Percentiles rank a stretch among this genome's conserved stretches.
Conservation (phyloP, 441 rosid genomes). For the Eruca vesicaria region DNA sequence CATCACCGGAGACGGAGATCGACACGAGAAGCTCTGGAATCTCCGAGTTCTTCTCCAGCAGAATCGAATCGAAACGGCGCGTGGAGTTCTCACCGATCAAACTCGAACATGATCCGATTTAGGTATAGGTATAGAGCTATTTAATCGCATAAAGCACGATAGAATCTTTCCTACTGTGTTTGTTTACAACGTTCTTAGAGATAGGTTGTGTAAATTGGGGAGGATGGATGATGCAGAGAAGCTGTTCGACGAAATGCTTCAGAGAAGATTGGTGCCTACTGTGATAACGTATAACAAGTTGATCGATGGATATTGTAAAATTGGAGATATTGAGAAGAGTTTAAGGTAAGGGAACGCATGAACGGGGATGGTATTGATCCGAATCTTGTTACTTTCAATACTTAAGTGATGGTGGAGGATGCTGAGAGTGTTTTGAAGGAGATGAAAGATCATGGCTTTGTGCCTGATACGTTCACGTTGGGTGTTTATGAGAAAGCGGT, state of each 20-base stretch:
- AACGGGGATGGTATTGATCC: slow-evolving; percentile 46
- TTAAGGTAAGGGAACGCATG: slow-evolving; percentile 56
- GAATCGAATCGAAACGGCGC: slow-evolving; percentile 47
- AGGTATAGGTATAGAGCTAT: slow-evolving; percentile 48
- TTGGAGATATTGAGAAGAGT: slow-evolving; percentile 50
- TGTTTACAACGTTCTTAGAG: slow-evolving; percentile 60
- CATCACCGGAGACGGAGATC: slow-evolving; percentile 29
- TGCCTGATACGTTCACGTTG: slow-evolving; percentile 62
- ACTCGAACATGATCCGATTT: slow-evolving; percentile 50
- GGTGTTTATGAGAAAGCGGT: no score
- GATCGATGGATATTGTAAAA: slow-evolving; percentile 69
- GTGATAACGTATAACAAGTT: slow-evolving; percentile 64
- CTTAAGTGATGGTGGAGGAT: slow-evolving; percentile 66
- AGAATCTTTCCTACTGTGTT: slow-evolving; percentile 50
- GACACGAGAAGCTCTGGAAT: slow-evolving; percentile 41
- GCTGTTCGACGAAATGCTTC: slow-evolving; percentile 66
- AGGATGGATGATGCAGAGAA: slow-evolving; percentile 57
- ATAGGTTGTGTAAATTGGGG: slow-evolving; percentile 55
- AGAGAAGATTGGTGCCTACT: no score
- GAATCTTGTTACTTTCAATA: slow-evolving; percentile 66
- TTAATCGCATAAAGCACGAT: slow-evolving; percentile 53
- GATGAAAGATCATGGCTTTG: slow-evolving; percentile 61
- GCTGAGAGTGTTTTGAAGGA: slow-evolving; percentile 49
- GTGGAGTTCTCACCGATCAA: slow-evolving; percentile 36
- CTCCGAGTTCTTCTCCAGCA: slow-evolving; percentile 57